phyloP scores from a whole-genome alignment of 2,329 filamentous ascomycete genomes.

The Chaetomium globosum region DNA sequence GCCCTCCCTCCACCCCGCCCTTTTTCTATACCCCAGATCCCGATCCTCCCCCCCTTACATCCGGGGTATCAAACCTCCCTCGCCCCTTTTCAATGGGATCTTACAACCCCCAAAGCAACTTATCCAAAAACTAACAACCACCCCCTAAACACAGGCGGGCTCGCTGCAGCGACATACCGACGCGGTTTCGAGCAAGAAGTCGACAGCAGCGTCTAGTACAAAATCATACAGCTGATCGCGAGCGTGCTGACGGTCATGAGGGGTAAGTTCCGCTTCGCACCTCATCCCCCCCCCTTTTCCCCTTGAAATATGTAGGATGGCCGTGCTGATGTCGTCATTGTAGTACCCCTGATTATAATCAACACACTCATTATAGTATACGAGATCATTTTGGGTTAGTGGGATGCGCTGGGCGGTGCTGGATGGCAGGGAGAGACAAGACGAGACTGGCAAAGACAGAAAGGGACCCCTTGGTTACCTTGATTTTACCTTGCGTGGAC shows the following conservation, averaged over 20 bases:
- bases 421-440: background rate
- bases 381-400: constrained; percentile 60
- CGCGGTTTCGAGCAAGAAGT: constrained; percentile 74
- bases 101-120: background rate
- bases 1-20: background rate
- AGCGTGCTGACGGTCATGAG: constrained; percentile 91
- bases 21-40: background rate
- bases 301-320: background rate
- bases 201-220: constrained; percentile 79
- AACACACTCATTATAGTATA: constrained; percentile 84
- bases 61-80: background rate
- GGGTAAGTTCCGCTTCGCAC: constrained; percentile 60
- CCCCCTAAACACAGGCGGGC: constrained; percentile 69
- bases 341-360: constrained; percentile 82
- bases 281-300: background rate
- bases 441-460: background rate
- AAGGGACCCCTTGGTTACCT: background rate
- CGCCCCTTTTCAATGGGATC: background rate
- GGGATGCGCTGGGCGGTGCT: background rate
- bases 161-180: constrained; percentile 70
- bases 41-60: background rate
- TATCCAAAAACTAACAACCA: constrained; percentile 30
- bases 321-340: background rate
- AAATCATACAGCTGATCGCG: constrained; percentile 85
- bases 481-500: background rate